Base-by-base conservation (phyloP, 768 basidiomycete species). In the Serendipita sp. region DNA sequence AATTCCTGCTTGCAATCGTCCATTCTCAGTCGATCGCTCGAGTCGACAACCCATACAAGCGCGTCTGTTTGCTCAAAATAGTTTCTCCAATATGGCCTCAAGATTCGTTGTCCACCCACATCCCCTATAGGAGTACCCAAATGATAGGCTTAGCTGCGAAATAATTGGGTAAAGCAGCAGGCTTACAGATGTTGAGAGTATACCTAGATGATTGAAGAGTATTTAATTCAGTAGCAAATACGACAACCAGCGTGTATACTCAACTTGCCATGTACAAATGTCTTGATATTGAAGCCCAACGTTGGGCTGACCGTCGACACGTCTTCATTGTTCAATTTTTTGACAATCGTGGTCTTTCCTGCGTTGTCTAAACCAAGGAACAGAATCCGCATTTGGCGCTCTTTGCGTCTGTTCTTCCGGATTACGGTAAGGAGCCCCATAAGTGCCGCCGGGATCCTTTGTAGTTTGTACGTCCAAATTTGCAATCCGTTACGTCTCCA, bases 61-160 rank as follows among this genome's bases (percentile, higher is more conserved):
- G 89, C 95, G 74, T 98, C 96, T 8, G 96, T 98, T 74, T 93
- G 91, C 74, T 99, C 96, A 69, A 98, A 98, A 75, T 98, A 98
- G 74, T 98, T 99, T 29, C 91, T 79, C 96, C 96, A 99, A 73
- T 98, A 98, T 4, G 96, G 95, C 34, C 96, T 82, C 62, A 99
- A 83, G 0, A 91, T 94, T 64, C 87, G 84, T 73, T 99, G 96
- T 27, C 96, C 95, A 40, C 96, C 96, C 40, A 98, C 92, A 73
- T 99, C 96, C 96, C 95, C 94, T 97, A 69, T 64, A 63, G n/a
- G 50, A 27, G 31, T n/a, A 5, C 64, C 66, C 48, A 58, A 60
- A 43, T 44, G 46, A 63, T 46, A 37, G 48, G 50, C 60, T 37
- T 8, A n/a, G n/a, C 16, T 5, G 23, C 18, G 52, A 64, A 58